A percentile compares a stretch with the other conserved stretches of the same genome.
phyloP scores from a whole-genome alignment of 345 rosid species.

The Eucalyptus shirleyi region DNA sequence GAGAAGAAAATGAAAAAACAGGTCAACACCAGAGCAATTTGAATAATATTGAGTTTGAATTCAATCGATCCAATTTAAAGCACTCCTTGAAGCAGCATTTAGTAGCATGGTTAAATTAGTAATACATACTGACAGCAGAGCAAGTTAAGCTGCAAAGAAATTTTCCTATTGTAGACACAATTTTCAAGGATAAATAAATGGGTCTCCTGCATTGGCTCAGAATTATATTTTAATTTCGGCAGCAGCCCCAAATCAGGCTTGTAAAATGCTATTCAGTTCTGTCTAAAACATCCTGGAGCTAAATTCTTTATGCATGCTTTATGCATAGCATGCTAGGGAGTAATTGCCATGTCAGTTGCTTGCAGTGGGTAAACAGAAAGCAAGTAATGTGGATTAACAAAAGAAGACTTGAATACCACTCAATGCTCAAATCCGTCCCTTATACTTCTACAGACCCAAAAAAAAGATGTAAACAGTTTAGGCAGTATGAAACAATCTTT shows the following conservation, averaged over 20 bases:
- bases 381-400: neutral
- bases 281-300: neutral
- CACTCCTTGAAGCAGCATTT: neutral
- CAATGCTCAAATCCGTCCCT: neutral
- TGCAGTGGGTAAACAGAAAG: neutral
- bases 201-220: neutral
- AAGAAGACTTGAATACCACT: neutral
- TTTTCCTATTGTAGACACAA: neutral
- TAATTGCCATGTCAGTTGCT: neutral
- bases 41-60: neutral
- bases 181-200: neutral
- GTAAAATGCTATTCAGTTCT: neutral
- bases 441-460: neutral
- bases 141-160: neutral
- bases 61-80: neutral
- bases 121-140: neutral
- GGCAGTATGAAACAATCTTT: neutral
- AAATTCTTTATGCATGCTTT: neutral
- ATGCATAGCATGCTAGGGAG: neutral
- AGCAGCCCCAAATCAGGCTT: neutral
- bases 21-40: neutral
- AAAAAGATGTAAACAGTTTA: neutral
- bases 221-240: neutral
- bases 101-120: neutral
- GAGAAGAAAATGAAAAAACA: neutral